Percentiles rank a stretch among this genome's conserved stretches.
These are phyloP conservation scores for Pistacia atlantica DNA, from an alignment of 345 rosid genomes.

Conservation along the genomic window DNA sequence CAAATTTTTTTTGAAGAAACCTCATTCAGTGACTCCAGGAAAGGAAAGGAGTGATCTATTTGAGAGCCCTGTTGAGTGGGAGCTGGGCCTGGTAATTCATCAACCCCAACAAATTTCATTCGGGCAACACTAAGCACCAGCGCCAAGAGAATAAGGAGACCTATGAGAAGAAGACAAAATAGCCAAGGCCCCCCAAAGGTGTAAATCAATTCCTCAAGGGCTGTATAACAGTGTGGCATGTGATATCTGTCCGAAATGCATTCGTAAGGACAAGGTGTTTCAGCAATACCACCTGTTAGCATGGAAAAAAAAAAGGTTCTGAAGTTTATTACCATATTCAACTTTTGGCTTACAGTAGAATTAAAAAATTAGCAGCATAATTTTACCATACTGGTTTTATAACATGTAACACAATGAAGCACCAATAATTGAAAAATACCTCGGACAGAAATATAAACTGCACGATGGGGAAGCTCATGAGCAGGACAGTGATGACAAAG, in stretches of 20 bases:
- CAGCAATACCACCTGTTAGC: conserved; percentile 80
- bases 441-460: conserved; percentile 71
- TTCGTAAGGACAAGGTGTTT: conserved; percentile 89
- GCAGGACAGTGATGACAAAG: conserved; percentile 84
- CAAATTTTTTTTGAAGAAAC: conserved; percentile 32
- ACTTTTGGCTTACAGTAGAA: not conserved
- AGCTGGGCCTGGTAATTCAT: conserved; percentile 88
- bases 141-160: conserved; percentile 89
- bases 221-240: conserved; percentile 95
- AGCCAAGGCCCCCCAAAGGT: conserved; percentile 99
- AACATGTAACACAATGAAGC: conserved; percentile 1
- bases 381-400: no score
- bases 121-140: conserved; percentile 97
- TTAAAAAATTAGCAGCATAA: conserved; percentile 8
- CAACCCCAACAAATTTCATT: conserved; percentile 96
- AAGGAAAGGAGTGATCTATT: conserved; percentile 94
- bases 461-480: conserved; percentile 86
- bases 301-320: not conserved
- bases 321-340: not conserved
- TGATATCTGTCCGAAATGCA: conserved; percentile 94
- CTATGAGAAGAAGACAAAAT: conserved; percentile 82
- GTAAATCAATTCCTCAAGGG: conserved; percentile 95
- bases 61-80: conserved; percentile 94
- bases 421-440: conserved; percentile 46
- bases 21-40: conserved; percentile 97